Conservation (phyloP, 2,329 filamentous ascomycete species). For the Penicillium sp. region DNA sequence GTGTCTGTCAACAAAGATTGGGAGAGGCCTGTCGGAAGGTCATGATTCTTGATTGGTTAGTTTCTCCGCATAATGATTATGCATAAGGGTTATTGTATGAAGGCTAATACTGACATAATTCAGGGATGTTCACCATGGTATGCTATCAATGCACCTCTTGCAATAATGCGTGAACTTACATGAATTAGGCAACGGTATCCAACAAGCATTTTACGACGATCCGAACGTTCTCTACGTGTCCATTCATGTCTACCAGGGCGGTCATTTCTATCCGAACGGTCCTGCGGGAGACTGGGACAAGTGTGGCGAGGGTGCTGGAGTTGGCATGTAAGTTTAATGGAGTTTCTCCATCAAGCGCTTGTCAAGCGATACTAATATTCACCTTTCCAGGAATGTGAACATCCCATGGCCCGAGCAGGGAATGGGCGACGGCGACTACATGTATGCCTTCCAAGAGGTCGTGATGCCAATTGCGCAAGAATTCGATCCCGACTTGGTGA, state of each 20-base stretch:
- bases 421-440: conserved; percentile 96
- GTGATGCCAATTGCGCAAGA: conserved; percentile 95
- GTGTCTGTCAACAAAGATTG: conserved; percentile 79
- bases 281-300: conserved; percentile 61
- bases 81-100: not conserved
- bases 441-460: conserved; percentile 92
- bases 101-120: conserved; percentile 20
- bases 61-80: conserved; percentile 27
- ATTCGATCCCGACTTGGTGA: conserved; percentile 90
- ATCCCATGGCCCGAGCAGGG: conserved; percentile 68
- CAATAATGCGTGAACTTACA: conserved; percentile 24
- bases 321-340: conserved; percentile 51
- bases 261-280: conserved; percentile 76
- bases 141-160: conserved; percentile 2
- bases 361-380: conserved; percentile 9
- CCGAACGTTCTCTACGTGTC: conserved; percentile 96
- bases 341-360: no score
- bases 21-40: conserved; percentile 82
- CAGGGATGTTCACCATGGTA: conserved; percentile 68
- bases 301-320: conserved; percentile 58
- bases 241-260: conserved; percentile 82
- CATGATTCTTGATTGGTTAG: conserved; percentile 90
- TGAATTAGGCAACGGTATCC: conserved; percentile 78
- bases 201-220: conserved; percentile 94
- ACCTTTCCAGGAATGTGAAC: conserved; percentile 60